A percentile compares a stretch with the other conserved stretches of the same genome.
Evolutionary conservation across 1,284 basidiomycete species (phyloP).

Genomic region (Lignosus rhinocerotis): DNA sequence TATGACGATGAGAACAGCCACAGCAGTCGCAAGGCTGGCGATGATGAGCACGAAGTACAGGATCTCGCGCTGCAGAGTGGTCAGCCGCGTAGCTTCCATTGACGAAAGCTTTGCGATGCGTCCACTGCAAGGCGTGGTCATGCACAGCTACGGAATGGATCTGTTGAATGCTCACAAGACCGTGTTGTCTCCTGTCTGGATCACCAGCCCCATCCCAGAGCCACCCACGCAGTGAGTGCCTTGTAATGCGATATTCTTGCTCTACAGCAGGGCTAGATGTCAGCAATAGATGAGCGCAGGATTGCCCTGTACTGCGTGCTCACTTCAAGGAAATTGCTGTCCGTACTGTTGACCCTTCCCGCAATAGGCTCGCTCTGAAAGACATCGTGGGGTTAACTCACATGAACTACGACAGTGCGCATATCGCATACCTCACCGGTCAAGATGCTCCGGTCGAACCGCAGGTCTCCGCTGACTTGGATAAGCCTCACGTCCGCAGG

Average conservation of each 20-base stretch:
- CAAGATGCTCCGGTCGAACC: slow-evolving; percentile 60
- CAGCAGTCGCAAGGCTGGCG: slow-evolving; percentile 37
- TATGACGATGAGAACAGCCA: slow-evolving; percentile 57
- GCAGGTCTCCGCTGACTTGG: slow-evolving; percentile 46
- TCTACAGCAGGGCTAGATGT: slow-evolving; percentile 51
- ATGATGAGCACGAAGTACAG: slow-evolving; percentile 46
- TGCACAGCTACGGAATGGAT: not conserved
- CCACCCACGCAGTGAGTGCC: slow-evolving; percentile 63
- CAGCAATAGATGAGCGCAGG: slow-evolving; percentile 42
- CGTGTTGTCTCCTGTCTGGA: slow-evolving; percentile 58
- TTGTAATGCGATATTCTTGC: slow-evolving; percentile 63
- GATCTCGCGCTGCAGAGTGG: slow-evolving; percentile 46
- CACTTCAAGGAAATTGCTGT: slow-evolving; percentile 15
- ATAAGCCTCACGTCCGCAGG: slow-evolving; percentile 53
- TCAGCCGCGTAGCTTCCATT: slow-evolving; percentile 40
- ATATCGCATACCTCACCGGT: slow-evolving; percentile 57
- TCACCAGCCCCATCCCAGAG: slow-evolving; percentile 52
- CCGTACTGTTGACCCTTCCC: slow-evolving; percentile 14
- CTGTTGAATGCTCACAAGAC: slow-evolving; percentile 36
- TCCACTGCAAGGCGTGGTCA: slow-evolving; percentile 38
- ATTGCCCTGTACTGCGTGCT: slow-evolving; percentile 24
- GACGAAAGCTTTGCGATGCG: slow-evolving; percentile 57
- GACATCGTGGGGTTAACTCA: not conserved
- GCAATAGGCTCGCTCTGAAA: slow-evolving; percentile 29
- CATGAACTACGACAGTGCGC: slow-evolving; percentile 57